Base-by-base conservation (phyloP, 805 yeast species). In the Hanseniaspora clermontiae region DNA sequence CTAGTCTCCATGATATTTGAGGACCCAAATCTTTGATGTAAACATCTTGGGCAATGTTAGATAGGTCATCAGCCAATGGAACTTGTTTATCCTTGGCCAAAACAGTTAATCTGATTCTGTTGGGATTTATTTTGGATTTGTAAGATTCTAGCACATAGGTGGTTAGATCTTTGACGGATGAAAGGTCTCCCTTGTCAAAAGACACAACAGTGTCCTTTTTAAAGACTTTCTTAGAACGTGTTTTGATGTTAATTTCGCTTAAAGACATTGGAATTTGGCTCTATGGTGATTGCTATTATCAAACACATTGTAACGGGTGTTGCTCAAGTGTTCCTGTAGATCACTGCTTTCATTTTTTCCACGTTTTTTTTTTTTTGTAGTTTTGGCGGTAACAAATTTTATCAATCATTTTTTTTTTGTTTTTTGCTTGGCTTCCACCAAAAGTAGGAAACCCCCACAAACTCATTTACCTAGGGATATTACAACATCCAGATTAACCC, bases 1-100 rank as follows among this genome's bases (percentile, higher is more conserved):
- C 97, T 3, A 88, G 77, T 70, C 85, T 79, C 96, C 97, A 93
- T 5, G 83, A 82, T 58, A 93, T 80, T 70, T 93, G 98, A 0
- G 90, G 89, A 20, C 98, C 98, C 59, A 91, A 74, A 66, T 91
- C 98, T 68, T 91, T 90, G 56, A 85, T 85, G 60, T 72, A 78
- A 14, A 89, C 72, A 14, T 70, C 74, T 20, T 24, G 6, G 8
- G n/a, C 5, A 14, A 52, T 36, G 34, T 52, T 52, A 27, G 74
- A 63, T 10, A 72, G 61, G 0, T 65, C 68, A 11, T 68, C 71
- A 24, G 71, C 70, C 24, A 70, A 60, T 12, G 72, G 65, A 39
- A 68, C 58, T 47, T 69, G 71, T 43, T 70, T 71, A 15, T 62
- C 58, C 58, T 58, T 71, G 54, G 61, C 69, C 60, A 61, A 43